Evolutionary conservation across 805 yeast genomes (phyloP), one percentile per base, ranked within the genome.

Genomic region (Ogataea parapolymorpha): DNA sequence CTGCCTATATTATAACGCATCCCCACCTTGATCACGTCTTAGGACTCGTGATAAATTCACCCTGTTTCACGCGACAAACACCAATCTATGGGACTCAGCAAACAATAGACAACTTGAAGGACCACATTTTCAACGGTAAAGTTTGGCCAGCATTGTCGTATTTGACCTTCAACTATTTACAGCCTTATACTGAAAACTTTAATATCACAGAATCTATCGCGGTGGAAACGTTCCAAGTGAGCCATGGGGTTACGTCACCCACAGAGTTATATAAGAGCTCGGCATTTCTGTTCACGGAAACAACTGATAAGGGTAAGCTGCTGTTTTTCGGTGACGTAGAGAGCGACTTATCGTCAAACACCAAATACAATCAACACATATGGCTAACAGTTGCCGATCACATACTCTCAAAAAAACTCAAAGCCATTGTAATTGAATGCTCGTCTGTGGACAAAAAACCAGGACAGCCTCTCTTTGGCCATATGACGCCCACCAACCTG

Each of bases 311-410:
- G 10, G 49, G 67, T 7, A 65, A 67, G 16, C 35, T 88, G 2
- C 59, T 88, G 7, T 59, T 84, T 3, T 87, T 88, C 70, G 97
- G 97, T 1, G 97, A 89, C 57, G 76, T 86, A 26, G 96, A 89
- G 56, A 72, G 83, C 35, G 95, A 86, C 56, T 28, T 53, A 5
- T 57, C 67, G 1, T 75, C 85, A 8, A 50, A 60, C 6, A 44
- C 59, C 20, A 50, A 66, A 18, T 54, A 57, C 24, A 73, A 77
- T 45, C 37, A 44, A 7, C 37, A 45, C 1, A 71, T 86, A 3
- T 87, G 96, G 96, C 38, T 57, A 3, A 49, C 59, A 14, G 65
- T 85, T 3, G 75, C 82, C 0, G 70, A 72, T 0, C 50, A 67
- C 22, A 66, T 83, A 1, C 53, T 66, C 0, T 34, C 62, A 4